Evolutionary conservation across 2,329 filamentous ascomycete genomes (phyloP).

Genomic region (Fusarium praegraminearum): DNA sequence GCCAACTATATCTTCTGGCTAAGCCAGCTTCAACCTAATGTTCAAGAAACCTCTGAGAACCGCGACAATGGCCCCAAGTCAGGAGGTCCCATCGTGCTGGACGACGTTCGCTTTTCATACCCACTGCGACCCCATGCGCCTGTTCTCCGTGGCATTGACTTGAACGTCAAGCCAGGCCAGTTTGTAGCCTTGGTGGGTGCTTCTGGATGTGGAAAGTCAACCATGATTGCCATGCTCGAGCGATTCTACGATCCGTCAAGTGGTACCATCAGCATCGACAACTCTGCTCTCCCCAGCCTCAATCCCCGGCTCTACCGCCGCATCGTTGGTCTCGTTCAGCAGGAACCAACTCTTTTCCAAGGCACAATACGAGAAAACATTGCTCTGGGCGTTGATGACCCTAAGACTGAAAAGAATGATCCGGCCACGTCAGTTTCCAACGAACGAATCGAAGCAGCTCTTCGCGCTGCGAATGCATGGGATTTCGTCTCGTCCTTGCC

Average conservation of each 20-base stretch:
- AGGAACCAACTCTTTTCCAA: slow-evolving; percentile 77
- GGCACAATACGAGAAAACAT: slow-evolving; percentile 89
- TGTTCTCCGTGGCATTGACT: slow-evolving; percentile 57
- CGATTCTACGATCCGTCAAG: slow-evolving; percentile 58
- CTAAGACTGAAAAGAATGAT: slow-evolving; percentile 16
- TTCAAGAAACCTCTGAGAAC: slow-evolving; percentile 58
- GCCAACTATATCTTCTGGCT: slow-evolving; percentile 66
- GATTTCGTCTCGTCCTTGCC: slow-evolving; percentile 57
- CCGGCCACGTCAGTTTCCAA: slow-evolving; percentile 29
- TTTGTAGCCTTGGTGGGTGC: slow-evolving; percentile 66
- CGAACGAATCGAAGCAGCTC: slow-evolving; percentile 58
- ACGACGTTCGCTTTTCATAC: slow-evolving; percentile 72
- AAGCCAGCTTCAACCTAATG: slow-evolving; percentile 55
- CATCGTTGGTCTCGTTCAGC: slow-evolving; percentile 67
- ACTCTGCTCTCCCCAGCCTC: slow-evolving; percentile 55
- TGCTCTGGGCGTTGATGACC: slow-evolving; percentile 44
- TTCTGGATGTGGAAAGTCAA: slow-evolving; percentile 70
- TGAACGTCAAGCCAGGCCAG: slow-evolving; percentile 57
- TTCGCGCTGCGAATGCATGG: slow-evolving; percentile 62
- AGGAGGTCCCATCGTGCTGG: slow-evolving; percentile 59
- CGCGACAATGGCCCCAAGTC: slow-evolving; percentile 52
- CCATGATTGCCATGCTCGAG: slow-evolving; percentile 66
- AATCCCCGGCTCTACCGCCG: slow-evolving; percentile 64
- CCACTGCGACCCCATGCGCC: slow-evolving; percentile 59
- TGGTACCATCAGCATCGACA: slow-evolving; percentile 62